A percentile compares a stretch with the other conserved stretches of the same genome.
These are phyloP conservation scores for Herpotrichia juniperi DNA, from an alignment of 2,329 filamentous ascomycete species.

Conservation along the genomic window DNA sequence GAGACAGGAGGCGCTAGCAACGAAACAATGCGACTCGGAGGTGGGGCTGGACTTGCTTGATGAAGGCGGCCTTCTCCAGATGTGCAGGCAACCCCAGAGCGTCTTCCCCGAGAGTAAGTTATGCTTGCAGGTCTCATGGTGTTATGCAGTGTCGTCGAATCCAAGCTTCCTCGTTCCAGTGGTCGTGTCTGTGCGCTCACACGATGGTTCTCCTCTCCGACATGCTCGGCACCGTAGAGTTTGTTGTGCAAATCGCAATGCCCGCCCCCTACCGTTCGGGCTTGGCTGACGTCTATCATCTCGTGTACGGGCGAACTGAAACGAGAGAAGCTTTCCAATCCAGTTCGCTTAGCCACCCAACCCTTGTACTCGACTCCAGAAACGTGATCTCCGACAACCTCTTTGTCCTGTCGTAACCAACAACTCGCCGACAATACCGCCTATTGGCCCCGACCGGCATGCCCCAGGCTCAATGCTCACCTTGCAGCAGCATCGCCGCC, in stretches of 20 bases:
- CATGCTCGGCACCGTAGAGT: background rate
- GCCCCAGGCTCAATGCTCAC: constrained; percentile 7
- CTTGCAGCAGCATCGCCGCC: constrained; percentile 16
- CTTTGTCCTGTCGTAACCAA: constrained; percentile 12
- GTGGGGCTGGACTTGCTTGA: background rate
- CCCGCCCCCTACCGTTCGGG: background rate
- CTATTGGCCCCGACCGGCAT: constrained; percentile 16
- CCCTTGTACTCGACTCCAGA: constrained; percentile 4
- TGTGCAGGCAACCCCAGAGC: too few species aligned
- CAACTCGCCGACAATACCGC: constrained; percentile 8
- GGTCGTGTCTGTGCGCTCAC: background rate
- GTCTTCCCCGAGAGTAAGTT: too few species aligned
- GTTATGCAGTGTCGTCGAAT: background rate
- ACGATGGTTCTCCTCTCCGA: background rate
- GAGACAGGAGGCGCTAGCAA: background rate
- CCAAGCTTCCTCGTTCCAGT: background rate
- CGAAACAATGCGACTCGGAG: background rate
- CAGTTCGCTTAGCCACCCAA: constrained; percentile 1
- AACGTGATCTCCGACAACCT: constrained; percentile 5
- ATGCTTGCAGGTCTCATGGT: background rate
- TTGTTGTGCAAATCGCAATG: constrained; percentile 6
- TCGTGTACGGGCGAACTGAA: background rate
- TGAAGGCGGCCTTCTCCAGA: background rate
- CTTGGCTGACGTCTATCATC: constrained; percentile 21
- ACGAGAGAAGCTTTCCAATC: background rate